Percentiles rank a stretch among this genome's conserved stretches.
Conservation (phyloP, 1,284 basidiomycete species). For the Cronartium ribicola region DNA sequence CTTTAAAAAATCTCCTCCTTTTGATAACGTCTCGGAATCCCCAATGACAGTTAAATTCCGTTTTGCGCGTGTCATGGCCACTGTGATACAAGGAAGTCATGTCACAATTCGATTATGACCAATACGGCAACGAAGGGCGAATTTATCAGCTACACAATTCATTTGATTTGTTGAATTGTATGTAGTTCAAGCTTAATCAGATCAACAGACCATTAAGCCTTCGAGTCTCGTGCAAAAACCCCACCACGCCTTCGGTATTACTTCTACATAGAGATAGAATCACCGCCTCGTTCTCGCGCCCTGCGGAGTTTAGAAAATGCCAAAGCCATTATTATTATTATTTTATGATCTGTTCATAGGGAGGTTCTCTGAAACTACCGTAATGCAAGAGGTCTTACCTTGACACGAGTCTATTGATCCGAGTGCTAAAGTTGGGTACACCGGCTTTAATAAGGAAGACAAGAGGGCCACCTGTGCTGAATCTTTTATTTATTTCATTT, state of each 20-base stretch:
- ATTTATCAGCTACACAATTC: not conserved
- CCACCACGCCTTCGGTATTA: constrained; percentile 76
- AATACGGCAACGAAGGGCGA: constrained; percentile 13
- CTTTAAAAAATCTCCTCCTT: constrained; percentile 75
- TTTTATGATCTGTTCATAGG: not conserved
- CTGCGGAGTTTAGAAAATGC: not conserved
- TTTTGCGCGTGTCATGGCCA: constrained; percentile 88
- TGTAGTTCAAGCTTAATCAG: constrained; percentile 44
- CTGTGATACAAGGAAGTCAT: constrained; percentile 52
- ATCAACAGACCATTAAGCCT: constrained; percentile 67
- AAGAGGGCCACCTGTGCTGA: constrained; percentile 84
- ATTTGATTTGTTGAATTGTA: not conserved
- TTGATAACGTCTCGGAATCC: constrained; percentile 78
- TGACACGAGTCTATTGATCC: constrained; percentile 38
- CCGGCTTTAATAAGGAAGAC: constrained; percentile 66
- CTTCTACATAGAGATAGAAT: constrained; percentile 82
- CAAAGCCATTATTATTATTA: not conserved
- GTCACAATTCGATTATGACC: not conserved
- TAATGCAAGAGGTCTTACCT: constrained; percentile 2
- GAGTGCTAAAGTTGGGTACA: constrained; percentile 68
- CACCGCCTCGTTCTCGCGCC: constrained; percentile 62
- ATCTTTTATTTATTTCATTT: constrained; percentile 57
- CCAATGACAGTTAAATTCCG: constrained; percentile 85
- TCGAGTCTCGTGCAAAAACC: constrained; percentile 83
- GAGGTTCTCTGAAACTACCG: not conserved